These are phyloP conservation scores for Solanum okadae DNA, from an alignment of 257 asterid genomes.

Conservation along the genomic window DNA sequence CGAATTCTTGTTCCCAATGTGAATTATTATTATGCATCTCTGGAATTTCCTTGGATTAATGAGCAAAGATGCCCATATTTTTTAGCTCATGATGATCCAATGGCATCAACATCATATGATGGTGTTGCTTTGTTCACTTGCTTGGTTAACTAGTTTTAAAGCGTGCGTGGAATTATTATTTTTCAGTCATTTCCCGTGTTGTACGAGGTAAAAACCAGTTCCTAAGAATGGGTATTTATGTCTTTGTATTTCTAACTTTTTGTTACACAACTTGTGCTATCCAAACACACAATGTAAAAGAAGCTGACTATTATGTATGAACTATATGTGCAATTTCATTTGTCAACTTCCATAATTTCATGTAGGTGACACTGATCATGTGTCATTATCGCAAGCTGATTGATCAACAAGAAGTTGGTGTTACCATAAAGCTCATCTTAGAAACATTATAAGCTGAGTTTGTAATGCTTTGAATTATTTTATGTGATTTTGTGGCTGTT, in stretches of 20 bases:
- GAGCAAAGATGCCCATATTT: not conserved
- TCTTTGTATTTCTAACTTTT: not conserved
- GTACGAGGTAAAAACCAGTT: not conserved
- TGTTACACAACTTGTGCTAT: not conserved
- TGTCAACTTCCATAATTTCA: not conserved
- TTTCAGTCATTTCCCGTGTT: not conserved
- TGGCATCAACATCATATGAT: not conserved
- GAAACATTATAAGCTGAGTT: not conserved
- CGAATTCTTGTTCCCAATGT: not conserved
- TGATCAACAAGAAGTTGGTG: slow-evolving; percentile 25
- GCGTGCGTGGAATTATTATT: not conserved
- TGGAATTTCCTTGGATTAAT: not conserved
- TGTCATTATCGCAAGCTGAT: slow-evolving; percentile 55
- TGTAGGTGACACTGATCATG: slow-evolving; percentile 28
- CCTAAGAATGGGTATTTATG: not conserved
- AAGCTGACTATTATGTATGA: not conserved
- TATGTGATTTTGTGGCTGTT: not conserved
- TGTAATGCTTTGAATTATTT: not conserved
- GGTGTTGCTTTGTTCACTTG: not conserved
- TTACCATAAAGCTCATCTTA: not conserved
- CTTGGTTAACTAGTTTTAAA: not conserved
- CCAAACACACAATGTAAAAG: not conserved
- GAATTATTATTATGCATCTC: not conserved
- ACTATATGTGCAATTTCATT: not conserved
- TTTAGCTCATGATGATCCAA: not conserved